These are phyloP conservation scores for Ilex aquifolium DNA, from an alignment of 257 asterid species.

Conservation along the genomic window DNA sequence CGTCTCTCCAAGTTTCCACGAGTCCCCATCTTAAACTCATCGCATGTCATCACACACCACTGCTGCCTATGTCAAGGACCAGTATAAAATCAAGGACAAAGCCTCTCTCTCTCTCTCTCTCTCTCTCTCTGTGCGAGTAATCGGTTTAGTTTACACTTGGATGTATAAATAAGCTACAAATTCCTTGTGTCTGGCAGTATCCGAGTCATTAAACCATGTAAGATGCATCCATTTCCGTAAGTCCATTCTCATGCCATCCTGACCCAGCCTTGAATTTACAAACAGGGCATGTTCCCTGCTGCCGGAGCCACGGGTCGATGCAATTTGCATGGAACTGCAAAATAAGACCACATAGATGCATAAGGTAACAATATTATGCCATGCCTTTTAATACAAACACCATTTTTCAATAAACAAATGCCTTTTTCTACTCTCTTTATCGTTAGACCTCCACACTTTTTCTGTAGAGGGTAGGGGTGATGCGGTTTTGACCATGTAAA, in stretches of 20 bases:
- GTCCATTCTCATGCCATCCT: constrained; percentile 52
- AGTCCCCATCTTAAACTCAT: no score
- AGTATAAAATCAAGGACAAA: no score
- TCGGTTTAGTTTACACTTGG: background rate
- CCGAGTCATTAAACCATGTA: constrained; percentile 14
- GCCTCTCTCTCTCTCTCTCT: background rate
- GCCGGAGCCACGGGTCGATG: constrained; percentile 97
- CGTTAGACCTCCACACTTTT: no score
- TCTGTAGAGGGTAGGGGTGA: no score
- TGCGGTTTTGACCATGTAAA: no score
- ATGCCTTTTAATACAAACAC: background rate
- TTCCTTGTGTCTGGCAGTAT: background rate
- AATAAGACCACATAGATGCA: background rate
- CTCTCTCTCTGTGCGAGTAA: background rate
- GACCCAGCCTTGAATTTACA: constrained; percentile 88
- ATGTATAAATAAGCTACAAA: background rate
- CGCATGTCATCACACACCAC: no score
- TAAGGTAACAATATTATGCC: no score
- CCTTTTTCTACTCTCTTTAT: no score
- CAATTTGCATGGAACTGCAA: constrained; percentile 89
- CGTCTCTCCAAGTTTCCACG: no score
- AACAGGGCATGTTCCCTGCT: constrained; percentile 97
- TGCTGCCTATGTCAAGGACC: no score
- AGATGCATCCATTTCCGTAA: constrained; percentile 41
- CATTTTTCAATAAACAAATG: background rate